Base-by-base conservation (phyloP, 805 yeast species). In the Metschnikowia anglica region DNA sequence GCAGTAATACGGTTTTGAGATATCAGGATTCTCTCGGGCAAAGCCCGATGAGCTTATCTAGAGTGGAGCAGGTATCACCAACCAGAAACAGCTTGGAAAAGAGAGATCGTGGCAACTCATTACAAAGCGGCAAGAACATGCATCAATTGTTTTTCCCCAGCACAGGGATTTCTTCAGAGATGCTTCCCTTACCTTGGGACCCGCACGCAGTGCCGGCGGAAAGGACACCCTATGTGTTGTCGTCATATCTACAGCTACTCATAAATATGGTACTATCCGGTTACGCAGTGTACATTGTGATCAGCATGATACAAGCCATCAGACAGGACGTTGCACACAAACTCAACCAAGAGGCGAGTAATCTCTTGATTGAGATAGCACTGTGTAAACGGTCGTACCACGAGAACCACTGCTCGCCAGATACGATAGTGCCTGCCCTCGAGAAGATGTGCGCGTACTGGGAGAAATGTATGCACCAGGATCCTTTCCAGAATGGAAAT, bases 401-500 rank as follows among this genome's bases (percentile, higher is more conserved):
- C 27, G 75, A 71, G 9, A 85, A 85, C 59, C 59, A 70, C 28
- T 85, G 95, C 59, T 67, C 67, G 12, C 79, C 79, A 3, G 77
- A 72, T 9, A 64, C 71, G 3, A 65, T 78, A 8, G 79, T 74
- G 2, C 85, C 89, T 1, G 85, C 82, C 2, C 58, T 84, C 44
- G 77, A 75, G 43, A 63, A 65, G 19, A 68, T 71, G 28, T 85
- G 93, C 60, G 63, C 68, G 12, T 65, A 71, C 44, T 85, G 88
- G 89, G 75, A 71, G 39, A 70, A 71, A 34, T 84, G 91, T 56
- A 82, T 83, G 85, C 70, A 70, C 37, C 76, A 79, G 52, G 78
- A 81, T 42, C 78, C 80, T 3, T 52, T 65, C 53, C 58, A 71
- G 54, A 49, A 60, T 41, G 79, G 81, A 3, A 73, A 80, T 51